Evolutionary conservation across 306 rosid species (phyloP), one percentile per base, ranked within the genome.

Genomic region (Gillenia trifoliata): DNA sequence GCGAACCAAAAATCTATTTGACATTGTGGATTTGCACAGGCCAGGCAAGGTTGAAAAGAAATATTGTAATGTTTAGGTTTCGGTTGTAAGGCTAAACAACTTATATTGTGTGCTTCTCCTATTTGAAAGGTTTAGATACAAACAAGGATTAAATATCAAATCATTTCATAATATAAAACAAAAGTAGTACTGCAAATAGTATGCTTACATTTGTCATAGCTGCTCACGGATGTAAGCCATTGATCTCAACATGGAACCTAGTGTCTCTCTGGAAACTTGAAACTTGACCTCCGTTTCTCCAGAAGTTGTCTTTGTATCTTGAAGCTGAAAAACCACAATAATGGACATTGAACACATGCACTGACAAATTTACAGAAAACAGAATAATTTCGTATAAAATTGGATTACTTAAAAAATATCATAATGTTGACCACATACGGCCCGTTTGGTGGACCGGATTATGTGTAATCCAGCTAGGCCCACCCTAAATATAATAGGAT

Each of bases 241-340:
- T 75, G 92, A 87, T 74, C 88, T 84, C 78, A 89, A 83, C 91
- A 89, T 91, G 80, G 92, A 87, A 66, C 83, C 86, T 15, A 91
- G 78, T 17, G 91, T 82, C 61, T 91, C 92, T 59, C 88, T 83
- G 79, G 94, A 87, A 49, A 89, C 97, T 77, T 89, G 97, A 88
- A 91, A 91, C 75, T 89, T 91, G 82, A 91, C 84, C 84, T 91
- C 85, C 26, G 91, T 82, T 84, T 87, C 88, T 79, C 92, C 90
- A 73, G 91, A 75, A 64, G 80, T 79, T 65, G 92, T 86, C 84
- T 84, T 89, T 81, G 94, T 79, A 70, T 89, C 97, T 80, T 87
- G 91, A 68, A 91, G 91, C 94, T 91, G 91, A 70, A 77, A 77
- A 77, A 70, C 66, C 17, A 83, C 29, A 81, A 68, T 26, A 52